A percentile compares a stretch with the other conserved stretches of the same genome.
Evolutionary conservation across 139 green algal species (phyloP).

Genomic region (Chlamydomonas eustigma): DNA sequence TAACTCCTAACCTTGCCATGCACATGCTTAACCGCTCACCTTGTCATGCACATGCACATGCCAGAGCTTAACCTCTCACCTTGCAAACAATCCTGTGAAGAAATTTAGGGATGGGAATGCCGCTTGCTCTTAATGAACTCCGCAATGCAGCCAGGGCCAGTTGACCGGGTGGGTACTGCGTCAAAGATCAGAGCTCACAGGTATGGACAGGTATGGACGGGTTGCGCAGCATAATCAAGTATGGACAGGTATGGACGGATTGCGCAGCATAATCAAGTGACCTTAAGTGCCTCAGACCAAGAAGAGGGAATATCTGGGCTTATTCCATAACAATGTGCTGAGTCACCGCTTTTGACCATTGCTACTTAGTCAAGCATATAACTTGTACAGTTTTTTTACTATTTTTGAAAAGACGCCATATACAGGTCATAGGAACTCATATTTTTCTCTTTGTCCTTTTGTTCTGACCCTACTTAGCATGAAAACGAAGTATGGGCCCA

Average conservation of each 20-base stretch:
- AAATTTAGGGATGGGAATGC: background rate
- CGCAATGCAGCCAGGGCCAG: conserved; percentile 34
- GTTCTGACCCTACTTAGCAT: too few species aligned
- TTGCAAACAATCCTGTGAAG: background rate
- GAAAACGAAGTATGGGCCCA: background rate
- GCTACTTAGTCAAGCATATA: too few species aligned
- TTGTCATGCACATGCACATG: too few species aligned
- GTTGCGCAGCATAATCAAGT: background rate
- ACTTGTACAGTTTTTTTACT: too few species aligned
- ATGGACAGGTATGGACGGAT: background rate
- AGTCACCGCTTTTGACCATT: too few species aligned
- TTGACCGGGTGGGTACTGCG: conserved; percentile 7
- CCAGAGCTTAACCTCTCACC: background rate
- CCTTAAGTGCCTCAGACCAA: background rate
- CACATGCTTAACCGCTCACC: background rate
- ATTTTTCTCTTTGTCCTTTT: too few species aligned
- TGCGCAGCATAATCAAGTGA: background rate
- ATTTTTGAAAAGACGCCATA: too few species aligned
- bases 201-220: background rate
- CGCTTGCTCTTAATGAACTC: conserved; percentile 13
- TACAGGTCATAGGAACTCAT: too few species aligned
- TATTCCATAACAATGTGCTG: background rate
- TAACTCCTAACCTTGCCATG: background rate
- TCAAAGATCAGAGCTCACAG: background rate
- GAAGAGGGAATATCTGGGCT: background rate